A percentile compares a stretch with the other conserved stretches of the same genome.
Evolutionary conservation across 106 monocot species (phyloP).

Genomic region (Dioscorea zingiberensis): DNA sequence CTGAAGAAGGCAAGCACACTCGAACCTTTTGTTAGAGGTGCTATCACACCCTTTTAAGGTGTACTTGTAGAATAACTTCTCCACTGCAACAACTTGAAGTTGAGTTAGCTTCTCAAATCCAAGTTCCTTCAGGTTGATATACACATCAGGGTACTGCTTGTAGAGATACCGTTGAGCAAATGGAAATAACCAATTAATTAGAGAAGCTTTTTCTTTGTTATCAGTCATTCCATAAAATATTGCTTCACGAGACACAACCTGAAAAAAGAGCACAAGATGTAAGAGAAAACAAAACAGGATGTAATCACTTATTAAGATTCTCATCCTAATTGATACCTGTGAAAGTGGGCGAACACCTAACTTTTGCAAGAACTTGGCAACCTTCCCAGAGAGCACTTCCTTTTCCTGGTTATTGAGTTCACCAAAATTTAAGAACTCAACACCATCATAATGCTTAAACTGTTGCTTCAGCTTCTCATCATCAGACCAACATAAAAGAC

Average conservation of each 20-base stretch:
- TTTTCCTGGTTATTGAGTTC: conserved; percentile 42
- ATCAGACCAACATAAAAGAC: conserved; percentile 90
- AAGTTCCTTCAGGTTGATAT: conserved; percentile 38
- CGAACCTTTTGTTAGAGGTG: conserved; percentile 40
- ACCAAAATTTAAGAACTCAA: conserved; percentile 69
- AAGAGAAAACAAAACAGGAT: neutral
- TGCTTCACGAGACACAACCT: conserved; percentile 84
- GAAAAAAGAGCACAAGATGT: conserved; percentile 3
- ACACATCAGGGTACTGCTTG: conserved; percentile 40
- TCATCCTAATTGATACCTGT: conserved; percentile 37
- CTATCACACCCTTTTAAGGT: conserved; percentile 29
- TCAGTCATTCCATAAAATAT: conserved; percentile 66
- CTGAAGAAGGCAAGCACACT: conserved; percentile 71
- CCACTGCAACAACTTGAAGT: conserved; percentile 48
- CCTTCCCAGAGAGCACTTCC: conserved; percentile 36
- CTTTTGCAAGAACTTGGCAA: conserved; percentile 39
- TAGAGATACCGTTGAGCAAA: conserved; percentile 69
- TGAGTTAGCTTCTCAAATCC: conserved; percentile 29
- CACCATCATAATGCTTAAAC: conserved; percentile 40
- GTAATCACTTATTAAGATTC: neutral
- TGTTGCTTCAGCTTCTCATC: conserved; percentile 62
- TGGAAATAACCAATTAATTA: conserved; percentile 78
- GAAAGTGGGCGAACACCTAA: conserved; percentile 82
- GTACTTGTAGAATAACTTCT: conserved; percentile 64
- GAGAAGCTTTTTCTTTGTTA: conserved; percentile 40